A percentile compares a stretch with the other conserved stretches of the same genome.
Evolutionary conservation across 345 rosid species (phyloP).

Genomic region (Corchorus olitorius): DNA sequence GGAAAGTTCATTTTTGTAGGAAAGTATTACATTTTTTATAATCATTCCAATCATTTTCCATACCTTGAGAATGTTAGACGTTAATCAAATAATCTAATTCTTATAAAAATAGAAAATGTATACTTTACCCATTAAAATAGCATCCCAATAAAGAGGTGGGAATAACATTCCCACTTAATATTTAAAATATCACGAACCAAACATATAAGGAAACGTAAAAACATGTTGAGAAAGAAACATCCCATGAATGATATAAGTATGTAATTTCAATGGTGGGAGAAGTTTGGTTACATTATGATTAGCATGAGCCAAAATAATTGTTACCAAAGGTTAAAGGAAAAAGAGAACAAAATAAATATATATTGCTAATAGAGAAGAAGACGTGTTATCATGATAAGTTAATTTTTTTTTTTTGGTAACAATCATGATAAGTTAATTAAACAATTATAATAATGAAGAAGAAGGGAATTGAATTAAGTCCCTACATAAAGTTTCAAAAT

Average conservation of each 20-base stretch:
- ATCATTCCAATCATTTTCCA: too few relatives aligned
- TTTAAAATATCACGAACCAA: too few relatives aligned
- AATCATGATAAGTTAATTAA: neutral
- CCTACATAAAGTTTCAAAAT: conserved; percentile 32
- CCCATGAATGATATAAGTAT: neutral
- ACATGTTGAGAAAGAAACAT: neutral
- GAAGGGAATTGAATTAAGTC: conserved; percentile 11
- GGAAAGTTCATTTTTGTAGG: too few relatives aligned
- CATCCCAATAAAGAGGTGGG: too few relatives aligned
- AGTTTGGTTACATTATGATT: neutral
- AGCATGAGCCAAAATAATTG: neutral
- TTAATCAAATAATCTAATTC: too few relatives aligned
- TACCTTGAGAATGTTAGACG: too few relatives aligned
- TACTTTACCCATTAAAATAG: too few relatives aligned
- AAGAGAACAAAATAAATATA: neutral
- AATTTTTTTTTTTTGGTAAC: too few relatives aligned
- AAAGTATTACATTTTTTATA: too few relatives aligned
- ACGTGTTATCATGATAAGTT: neutral
- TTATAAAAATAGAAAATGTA: too few relatives aligned
- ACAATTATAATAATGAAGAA: neutral
- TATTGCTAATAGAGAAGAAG: neutral
- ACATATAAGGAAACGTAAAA: neutral
- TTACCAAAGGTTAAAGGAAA: neutral
- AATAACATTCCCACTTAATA: too few relatives aligned
- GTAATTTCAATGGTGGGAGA: neutral